A percentile compares a stretch with the other conserved stretches of the same genome.
These are phyloP conservation scores for Nakazawaea ernobii DNA, from an alignment of 805 yeast species.

Conservation along the genomic window DNA sequence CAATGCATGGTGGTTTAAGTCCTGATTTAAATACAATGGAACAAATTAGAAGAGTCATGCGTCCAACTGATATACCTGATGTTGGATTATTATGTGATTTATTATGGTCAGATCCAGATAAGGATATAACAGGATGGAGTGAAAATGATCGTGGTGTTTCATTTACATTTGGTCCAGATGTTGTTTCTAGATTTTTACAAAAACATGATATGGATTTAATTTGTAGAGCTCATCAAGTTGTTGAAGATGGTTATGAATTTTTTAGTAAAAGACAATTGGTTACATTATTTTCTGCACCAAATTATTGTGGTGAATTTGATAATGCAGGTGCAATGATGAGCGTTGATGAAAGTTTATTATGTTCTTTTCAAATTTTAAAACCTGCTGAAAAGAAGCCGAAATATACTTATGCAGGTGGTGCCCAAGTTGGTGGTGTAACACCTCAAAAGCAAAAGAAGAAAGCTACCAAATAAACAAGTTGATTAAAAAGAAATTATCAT, in stretches of 20 bases:
- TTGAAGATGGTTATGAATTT: slow-evolving; percentile 98
- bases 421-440: slow-evolving; percentile 45
- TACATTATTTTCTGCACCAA: slow-evolving; percentile 93
- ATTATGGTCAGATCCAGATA: slow-evolving; percentile 98
- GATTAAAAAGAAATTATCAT: no score
- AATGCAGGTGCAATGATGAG: slow-evolving; percentile 99
- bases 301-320: slow-evolving; percentile 98
- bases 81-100: slow-evolving; percentile 94
- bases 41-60: slow-evolving; percentile 97
- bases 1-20: slow-evolving; percentile 98
- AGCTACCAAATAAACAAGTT: slow-evolving; percentile 33
- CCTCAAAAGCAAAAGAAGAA: slow-evolving; percentile 57
- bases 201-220: slow-evolving; percentile 97
- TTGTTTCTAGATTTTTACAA: slow-evolving; percentile 90
- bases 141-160: slow-evolving; percentile 99
- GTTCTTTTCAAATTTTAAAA: slow-evolving; percentile 94
- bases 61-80: slow-evolving; percentile 99
- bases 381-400: slow-evolving; percentile 96
- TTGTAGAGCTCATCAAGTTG: slow-evolving; percentile 98
- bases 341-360: slow-evolving; percentile 91
- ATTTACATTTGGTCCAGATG: slow-evolving; percentile 99
- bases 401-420: slow-evolving; percentile 32
- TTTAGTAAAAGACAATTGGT: slow-evolving; percentile 94
- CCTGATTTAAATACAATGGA: slow-evolving; percentile 98
- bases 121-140: slow-evolving; percentile 97